phyloP scores from a whole-genome alignment of 2,329 filamentous ascomycete species.

The Alternaria conjuncta region DNA sequence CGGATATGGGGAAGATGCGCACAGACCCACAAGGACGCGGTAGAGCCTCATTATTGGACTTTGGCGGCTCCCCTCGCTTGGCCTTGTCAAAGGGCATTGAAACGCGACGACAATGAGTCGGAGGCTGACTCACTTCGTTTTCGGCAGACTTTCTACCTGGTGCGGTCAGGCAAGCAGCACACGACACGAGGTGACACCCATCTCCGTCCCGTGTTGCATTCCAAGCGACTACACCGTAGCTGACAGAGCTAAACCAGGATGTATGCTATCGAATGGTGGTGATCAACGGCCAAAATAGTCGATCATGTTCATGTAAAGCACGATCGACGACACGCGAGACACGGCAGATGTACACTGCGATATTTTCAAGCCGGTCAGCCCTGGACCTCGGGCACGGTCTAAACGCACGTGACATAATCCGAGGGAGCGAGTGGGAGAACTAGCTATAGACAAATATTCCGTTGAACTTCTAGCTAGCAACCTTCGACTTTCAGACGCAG shows the following conservation, averaged over 20 bases:
- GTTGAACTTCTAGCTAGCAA: not conserved
- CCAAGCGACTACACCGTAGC: not conserved
- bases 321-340: not conserved
- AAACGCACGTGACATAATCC: not conserved
- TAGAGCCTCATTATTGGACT: conserved; percentile 2
- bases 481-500: not conserved
- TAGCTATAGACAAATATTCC: not conserved
- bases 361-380: not conserved
- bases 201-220: not conserved
- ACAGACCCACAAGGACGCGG: not conserved
- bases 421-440: not conserved
- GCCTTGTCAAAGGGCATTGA: not conserved
- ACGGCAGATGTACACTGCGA: not conserved
- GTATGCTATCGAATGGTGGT: not conserved
- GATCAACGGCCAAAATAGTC: not conserved
- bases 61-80: not conserved
- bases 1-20: conserved; percentile 6
- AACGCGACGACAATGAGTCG: not conserved
- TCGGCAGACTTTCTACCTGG: not conserved
- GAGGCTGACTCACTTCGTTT: not conserved
- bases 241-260: not conserved
- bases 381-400: not conserved
- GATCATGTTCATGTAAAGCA: not conserved
- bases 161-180: not conserved
- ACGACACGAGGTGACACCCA: not conserved